phyloP scores from a whole-genome alignment of 176 grass and related monocot species.

The Musa troglodytarum region DNA sequence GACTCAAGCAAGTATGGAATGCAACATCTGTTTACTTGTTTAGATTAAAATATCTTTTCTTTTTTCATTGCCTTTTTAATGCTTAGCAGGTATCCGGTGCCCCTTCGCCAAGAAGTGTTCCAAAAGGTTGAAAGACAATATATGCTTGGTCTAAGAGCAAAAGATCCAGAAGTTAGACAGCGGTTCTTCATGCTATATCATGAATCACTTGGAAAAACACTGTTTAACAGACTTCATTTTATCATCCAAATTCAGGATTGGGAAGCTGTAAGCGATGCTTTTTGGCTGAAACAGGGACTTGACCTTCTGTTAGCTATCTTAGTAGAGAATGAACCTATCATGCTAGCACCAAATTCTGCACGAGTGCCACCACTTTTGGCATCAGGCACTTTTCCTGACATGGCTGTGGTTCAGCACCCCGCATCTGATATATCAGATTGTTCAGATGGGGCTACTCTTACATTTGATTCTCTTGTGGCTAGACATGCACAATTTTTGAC shows the following conservation, averaged over 20 bases:
- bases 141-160: constrained; percentile 91
- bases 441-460: constrained; percentile 48
- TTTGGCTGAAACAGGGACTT: constrained; percentile 96
- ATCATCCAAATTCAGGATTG: constrained; percentile 96
- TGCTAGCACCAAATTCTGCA: constrained; percentile 88
- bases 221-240: constrained; percentile 90
- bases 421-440: constrained; percentile 43
- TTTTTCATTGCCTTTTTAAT: constrained; percentile 20
- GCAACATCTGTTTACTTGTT: not conserved
- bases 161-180: constrained; percentile 83
- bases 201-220: constrained; percentile 55
- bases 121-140: constrained; percentile 85
- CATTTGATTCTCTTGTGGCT: constrained; percentile 66
- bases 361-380: constrained; percentile 71
- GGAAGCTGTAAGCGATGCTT: constrained; percentile 92
- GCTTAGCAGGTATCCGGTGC: constrained; percentile 55
- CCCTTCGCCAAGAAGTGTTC: constrained; percentile 75
- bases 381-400: constrained; percentile 48
- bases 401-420: constrained; percentile 50
- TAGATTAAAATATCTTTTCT: not conserved
- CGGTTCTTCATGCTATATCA: constrained; percentile 88
- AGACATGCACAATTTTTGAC: constrained; percentile 84
- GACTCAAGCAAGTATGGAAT: constrained; percentile 69
- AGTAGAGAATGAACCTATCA: constrained; percentile 84
- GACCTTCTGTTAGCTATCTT: constrained; percentile 95